These are phyloP conservation scores for Acmispon strigosus DNA, from an alignment of 306 rosid species.

Conservation along the genomic window DNA sequence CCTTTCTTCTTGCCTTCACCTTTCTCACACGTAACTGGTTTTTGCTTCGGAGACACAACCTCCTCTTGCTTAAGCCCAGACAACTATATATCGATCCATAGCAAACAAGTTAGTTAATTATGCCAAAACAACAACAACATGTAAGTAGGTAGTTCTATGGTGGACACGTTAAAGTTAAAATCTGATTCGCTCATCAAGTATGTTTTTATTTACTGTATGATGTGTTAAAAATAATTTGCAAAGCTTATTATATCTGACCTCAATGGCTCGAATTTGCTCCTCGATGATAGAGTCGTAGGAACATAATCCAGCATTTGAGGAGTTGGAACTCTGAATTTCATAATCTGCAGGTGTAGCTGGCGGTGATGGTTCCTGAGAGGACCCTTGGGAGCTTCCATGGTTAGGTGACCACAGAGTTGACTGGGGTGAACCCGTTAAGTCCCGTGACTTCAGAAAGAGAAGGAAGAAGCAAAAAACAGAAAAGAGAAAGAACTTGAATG, in stretches of 20 bases:
- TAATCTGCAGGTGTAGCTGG: constrained; percentile 35
- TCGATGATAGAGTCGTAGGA: constrained; percentile 21
- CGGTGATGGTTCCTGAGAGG: constrained; percentile 46
- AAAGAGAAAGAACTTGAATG: background rate
- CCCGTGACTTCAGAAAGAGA: constrained; percentile 32
- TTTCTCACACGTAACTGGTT: background rate
- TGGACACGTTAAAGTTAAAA: no score
- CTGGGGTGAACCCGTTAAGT: constrained; percentile 34
- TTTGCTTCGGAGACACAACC: constrained; percentile 3
- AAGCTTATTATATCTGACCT: constrained; percentile 36
- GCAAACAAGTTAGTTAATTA: background rate
- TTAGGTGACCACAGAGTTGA: constrained; percentile 49
- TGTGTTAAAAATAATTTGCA: no score
- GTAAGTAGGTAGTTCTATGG: no score
- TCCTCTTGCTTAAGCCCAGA: constrained; percentile 32
- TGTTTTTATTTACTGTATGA: no score
- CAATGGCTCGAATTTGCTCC: constrained; percentile 46
- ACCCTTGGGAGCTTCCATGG: no score
- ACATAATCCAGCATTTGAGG: background rate
- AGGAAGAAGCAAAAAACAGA: background rate
- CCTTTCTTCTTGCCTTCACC: background rate
- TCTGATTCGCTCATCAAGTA: no score
- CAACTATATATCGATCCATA: constrained; percentile 14
- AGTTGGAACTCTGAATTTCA: background rate
- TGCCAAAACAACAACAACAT: background rate